phyloP scores from a whole-genome alignment of 2,329 filamentous ascomycete species.

The Dendryphion nanum region DNA sequence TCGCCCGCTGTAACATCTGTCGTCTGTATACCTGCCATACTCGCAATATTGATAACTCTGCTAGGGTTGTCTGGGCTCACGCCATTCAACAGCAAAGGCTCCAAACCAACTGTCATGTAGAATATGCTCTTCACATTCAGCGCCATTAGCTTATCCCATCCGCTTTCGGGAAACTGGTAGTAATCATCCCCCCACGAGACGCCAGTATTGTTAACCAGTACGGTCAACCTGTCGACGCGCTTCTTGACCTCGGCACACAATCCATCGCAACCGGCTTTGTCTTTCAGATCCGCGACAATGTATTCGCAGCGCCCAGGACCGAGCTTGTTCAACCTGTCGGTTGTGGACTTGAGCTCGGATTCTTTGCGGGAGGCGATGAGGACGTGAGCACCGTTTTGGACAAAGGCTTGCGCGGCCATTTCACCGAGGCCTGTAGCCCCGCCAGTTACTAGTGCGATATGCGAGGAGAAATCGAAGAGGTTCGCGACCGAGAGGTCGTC shows the following conservation, averaged over 20 bases:
- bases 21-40: conserved; percentile 46
- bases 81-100: conserved; percentile 48
- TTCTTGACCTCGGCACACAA: conserved; percentile 50
- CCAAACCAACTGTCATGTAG: conserved; percentile 47
- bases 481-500: conserved; percentile 32
- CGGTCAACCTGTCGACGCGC: conserved; percentile 22
- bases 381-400: conserved; percentile 53
- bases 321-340: conserved; percentile 49
- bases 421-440: conserved; percentile 53
- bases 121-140: conserved; percentile 56
- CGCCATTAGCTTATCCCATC: conserved; percentile 58
- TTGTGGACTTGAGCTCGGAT: conserved; percentile 48
- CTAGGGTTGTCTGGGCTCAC: conserved; percentile 44
- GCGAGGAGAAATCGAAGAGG: conserved; percentile 36
- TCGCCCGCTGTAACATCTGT: conserved; percentile 46
- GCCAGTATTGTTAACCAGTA: conserved; percentile 51
- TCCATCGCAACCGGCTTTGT: conserved; percentile 50
- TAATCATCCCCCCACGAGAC: conserved; percentile 57
- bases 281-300: conserved; percentile 53
- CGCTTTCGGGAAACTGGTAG: conserved; percentile 57
- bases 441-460: conserved; percentile 51
- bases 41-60: conserved; percentile 55
- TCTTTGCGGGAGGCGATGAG: conserved; percentile 56
- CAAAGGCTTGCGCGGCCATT: conserved; percentile 56
- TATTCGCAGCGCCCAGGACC: conserved; percentile 53